Evolutionary conservation across 2,329 filamentous ascomycete genomes (phyloP).

Genomic region (Penicillium sp.): DNA sequence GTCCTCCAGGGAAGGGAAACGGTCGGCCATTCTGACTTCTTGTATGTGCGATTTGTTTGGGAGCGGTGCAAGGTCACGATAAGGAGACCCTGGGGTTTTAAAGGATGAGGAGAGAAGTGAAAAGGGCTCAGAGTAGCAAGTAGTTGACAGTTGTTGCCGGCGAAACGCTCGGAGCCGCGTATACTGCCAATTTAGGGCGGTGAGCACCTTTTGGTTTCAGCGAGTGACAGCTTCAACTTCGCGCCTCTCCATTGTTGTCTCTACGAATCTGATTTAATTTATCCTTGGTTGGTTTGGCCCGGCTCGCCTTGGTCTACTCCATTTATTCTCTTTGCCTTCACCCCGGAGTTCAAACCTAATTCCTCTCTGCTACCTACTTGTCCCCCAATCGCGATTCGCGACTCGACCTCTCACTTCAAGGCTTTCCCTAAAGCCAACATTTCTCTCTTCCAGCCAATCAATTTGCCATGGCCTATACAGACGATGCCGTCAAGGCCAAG

Average conservation of each 20-base stretch:
- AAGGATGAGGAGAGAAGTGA: neutral
- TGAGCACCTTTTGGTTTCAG: constrained; percentile 15
- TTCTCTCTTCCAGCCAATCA: neutral
- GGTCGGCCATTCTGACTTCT: constrained; percentile 63
- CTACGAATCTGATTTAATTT: neutral
- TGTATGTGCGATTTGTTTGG: neutral
- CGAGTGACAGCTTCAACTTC: constrained; percentile 11
- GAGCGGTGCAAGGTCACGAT: constrained; percentile 7
- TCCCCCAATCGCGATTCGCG: neutral
- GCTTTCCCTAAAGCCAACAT: neutral
- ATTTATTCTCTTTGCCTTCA: neutral
- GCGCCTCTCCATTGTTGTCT: neutral
- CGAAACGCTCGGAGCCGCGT: constrained; percentile 14
- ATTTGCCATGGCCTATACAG: constrained; percentile 78
- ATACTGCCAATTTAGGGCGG: constrained; percentile 12
- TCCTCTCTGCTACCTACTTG: neutral
- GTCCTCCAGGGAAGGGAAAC: constrained; percentile 76
- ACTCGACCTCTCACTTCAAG: neutral
- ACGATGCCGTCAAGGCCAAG: constrained; percentile 92
- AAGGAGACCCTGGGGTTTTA: neutral
- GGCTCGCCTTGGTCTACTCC: neutral
- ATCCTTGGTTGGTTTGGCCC: neutral
- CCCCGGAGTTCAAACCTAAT: neutral
- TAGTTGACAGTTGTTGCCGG: constrained; percentile 25
- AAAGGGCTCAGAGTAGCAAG: neutral